These are phyloP conservation scores for Lachancea mirantina DNA, from an alignment of 805 yeast genomes.

Conservation along the genomic window DNA sequence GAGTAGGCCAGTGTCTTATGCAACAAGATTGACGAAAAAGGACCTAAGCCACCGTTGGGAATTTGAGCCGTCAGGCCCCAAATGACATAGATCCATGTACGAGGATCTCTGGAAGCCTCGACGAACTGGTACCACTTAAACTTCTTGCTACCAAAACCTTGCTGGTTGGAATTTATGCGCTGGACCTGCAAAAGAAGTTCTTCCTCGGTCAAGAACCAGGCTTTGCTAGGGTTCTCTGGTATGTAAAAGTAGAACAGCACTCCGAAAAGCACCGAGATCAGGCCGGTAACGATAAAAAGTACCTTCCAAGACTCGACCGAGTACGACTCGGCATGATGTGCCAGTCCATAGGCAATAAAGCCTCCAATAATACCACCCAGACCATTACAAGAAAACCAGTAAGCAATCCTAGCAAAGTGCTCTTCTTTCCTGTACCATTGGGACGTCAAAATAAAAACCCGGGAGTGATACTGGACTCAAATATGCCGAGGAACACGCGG, in stretches of 20 bases:
- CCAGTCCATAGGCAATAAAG: slow-evolving; percentile 45
- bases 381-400: slow-evolving; percentile 36
- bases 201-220: slow-evolving; percentile 38
- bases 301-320: slow-evolving; percentile 48
- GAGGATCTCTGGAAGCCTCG: slow-evolving; percentile 42
- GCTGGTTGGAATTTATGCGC: slow-evolving; percentile 42
- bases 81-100: slow-evolving; percentile 39
- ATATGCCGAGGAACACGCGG: slow-evolving; percentile 39
- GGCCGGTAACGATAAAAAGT: slow-evolving; percentile 50
- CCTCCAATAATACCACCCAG: slow-evolving; percentile 42
- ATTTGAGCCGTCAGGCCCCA: slow-evolving; percentile 33
- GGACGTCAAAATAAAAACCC: slow-evolving; percentile 44
- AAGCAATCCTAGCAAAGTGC: slow-evolving; percentile 32
- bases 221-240: slow-evolving; percentile 45
- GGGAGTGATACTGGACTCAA: slow-evolving; percentile 45
- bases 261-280: slow-evolving; percentile 44
- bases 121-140: slow-evolving; percentile 45
- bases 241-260: slow-evolving; percentile 37
- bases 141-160: slow-evolving; percentile 45
- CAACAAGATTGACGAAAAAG: slow-evolving; percentile 41
- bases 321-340: slow-evolving; percentile 33
- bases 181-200: slow-evolving; percentile 41
- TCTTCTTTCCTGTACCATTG: slow-evolving; percentile 45
- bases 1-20: slow-evolving; percentile 38
- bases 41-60: slow-evolving; percentile 47